Percentiles rank a stretch among this genome's conserved stretches.
phyloP scores from a whole-genome alignment of 1,139 yeast species.

The Arxiozyma slooffiae region DNA sequence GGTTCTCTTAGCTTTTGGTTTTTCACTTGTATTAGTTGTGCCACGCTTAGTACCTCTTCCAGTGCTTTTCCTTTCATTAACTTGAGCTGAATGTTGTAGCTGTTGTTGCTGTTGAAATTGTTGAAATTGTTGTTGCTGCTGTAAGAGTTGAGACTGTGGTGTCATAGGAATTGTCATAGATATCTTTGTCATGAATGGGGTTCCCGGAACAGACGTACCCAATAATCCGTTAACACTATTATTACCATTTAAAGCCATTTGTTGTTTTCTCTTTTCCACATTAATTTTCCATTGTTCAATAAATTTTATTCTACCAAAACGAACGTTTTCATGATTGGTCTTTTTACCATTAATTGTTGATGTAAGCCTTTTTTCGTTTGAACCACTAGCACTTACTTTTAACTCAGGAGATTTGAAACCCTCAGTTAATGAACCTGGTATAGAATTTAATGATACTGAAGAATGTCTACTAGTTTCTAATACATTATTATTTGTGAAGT shows the following conservation, averaged over 20 bases:
- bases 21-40: conserved; percentile 4
- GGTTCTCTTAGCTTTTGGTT: conserved; percentile 25
- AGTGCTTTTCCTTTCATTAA: conserved; percentile 5
- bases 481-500: neutral
- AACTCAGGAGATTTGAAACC: neutral
- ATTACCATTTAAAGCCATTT: conserved; percentile 14
- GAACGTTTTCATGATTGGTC: conserved; percentile 34
- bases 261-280: conserved; percentile 36
- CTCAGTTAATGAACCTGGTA: neutral
- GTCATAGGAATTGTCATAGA: conserved; percentile 29
- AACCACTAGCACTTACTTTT: neutral
- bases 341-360: neutral
- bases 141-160: conserved; percentile 27
- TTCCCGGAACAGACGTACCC: neutral
- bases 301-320: conserved; percentile 41
- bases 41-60: conserved; percentile 7
- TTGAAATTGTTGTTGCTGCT: conserved; percentile 11
- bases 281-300: conserved; percentile 40
- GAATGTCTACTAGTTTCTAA: neutral
- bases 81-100: conserved; percentile 2
- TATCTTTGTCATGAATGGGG: conserved; percentile 24
- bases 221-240: neutral
- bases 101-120: conserved; percentile 6
- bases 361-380: neutral
- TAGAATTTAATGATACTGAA: neutral